Conservation (phyloP, 768 basidiomycete genomes). For the Sporobolomyces pararoseus region DNA sequence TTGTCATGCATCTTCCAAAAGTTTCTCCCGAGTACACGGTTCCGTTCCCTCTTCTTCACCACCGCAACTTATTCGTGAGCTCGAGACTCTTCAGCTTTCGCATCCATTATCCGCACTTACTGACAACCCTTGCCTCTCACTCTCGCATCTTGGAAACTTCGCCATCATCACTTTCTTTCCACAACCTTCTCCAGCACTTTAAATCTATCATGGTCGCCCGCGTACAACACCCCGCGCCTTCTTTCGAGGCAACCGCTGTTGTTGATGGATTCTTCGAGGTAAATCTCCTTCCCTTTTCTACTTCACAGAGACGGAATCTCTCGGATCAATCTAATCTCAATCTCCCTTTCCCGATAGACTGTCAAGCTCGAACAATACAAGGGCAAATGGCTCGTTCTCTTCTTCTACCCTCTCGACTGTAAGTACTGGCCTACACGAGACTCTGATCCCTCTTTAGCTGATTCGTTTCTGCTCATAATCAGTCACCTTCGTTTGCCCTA, state of each 20-base stretch:
- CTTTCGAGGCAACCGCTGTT: constrained; percentile 68
- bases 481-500: constrained; percentile 62
- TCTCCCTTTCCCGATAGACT: constrained; percentile 39
- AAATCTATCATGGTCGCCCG: constrained; percentile 51
- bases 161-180: too few relatives aligned
- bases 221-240: constrained; percentile 79
- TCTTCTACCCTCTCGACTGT: constrained; percentile 87
- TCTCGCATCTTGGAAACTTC: neutral
- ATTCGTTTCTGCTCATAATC: too few relatives aligned
- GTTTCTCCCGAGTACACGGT: too few relatives aligned
- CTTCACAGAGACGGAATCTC: neutral
- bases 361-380: constrained; percentile 25
- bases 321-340: neutral
- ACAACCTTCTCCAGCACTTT: neutral
- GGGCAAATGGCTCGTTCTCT: constrained; percentile 68
- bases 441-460: too few relatives aligned
- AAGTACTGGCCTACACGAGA: too few relatives aligned
- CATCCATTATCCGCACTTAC: too few relatives aligned
- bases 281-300: neutral
- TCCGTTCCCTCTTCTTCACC: too few relatives aligned
- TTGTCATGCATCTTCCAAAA: too few relatives aligned
- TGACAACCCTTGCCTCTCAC: neutral
- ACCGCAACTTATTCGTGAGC: too few relatives aligned
- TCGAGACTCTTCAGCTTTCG: too few relatives aligned
- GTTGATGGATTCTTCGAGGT: constrained; percentile 67